Conservation (phyloP, 1,139 yeast species). For the Geotrichum macrosporum region DNA sequence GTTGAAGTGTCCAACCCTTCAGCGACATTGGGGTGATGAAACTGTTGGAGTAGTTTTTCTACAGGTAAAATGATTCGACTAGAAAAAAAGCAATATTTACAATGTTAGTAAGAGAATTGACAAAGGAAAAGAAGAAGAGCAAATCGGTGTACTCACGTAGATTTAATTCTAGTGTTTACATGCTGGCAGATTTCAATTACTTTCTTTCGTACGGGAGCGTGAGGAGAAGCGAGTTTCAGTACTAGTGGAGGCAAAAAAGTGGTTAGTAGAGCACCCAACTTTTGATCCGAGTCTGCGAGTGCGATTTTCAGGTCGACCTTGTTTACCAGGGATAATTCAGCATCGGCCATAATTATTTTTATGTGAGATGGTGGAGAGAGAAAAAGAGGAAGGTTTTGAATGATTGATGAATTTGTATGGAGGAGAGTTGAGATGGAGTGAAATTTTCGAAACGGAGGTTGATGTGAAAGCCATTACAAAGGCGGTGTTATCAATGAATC, state of each 20-base stretch:
- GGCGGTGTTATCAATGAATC: no score
- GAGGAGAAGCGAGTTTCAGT: conserved; percentile 70
- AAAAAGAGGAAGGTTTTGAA: background rate
- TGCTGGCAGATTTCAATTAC: conserved; percentile 65
- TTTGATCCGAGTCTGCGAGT: conserved; percentile 62
- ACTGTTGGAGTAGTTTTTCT: conserved; percentile 58
- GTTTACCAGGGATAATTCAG: conserved; percentile 36
- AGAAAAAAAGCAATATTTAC: conserved; percentile 4
- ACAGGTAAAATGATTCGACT: conserved; percentile 48
- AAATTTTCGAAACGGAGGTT: no score
- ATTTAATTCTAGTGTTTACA: conserved; percentile 60
- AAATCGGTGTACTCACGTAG: no score
- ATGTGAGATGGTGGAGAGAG: background rate
- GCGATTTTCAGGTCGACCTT: conserved; percentile 79
- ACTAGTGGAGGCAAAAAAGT: conserved; percentile 72
- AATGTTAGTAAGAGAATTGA: background rate
- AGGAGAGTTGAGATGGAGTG: conserved; percentile 1
- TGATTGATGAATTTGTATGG: no score
- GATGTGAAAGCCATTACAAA: no score
- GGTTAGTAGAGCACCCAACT: conserved; percentile 57
- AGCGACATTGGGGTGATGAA: conserved; percentile 48
- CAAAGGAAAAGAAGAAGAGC: no score
- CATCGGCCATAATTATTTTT: conserved; percentile 28
- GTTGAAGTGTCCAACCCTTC: conserved; percentile 47
- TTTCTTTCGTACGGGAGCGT: conserved; percentile 61